A percentile compares a stretch with the other conserved stretches of the same genome.
Conservation (phyloP, 345 rosid genomes). For the Aegle marmelos region DNA sequence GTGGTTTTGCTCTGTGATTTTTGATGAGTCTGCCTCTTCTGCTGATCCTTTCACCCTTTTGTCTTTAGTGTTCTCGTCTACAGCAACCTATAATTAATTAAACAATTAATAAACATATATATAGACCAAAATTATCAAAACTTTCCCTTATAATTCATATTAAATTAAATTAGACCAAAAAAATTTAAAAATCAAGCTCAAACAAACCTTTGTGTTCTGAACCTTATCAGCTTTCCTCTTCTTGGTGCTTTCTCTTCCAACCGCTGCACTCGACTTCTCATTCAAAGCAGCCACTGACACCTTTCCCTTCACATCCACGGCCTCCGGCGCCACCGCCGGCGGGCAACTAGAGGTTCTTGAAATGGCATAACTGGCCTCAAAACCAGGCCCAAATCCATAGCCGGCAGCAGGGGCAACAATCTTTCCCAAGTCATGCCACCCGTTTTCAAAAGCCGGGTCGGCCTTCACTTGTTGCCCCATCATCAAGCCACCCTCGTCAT, state of each 20-base stretch:
- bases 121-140: too few species aligned
- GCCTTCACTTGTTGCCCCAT: conserved; percentile 30
- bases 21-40: conserved; percentile 64
- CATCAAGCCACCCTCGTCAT: conserved; percentile 20
- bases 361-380: conserved; percentile 29
- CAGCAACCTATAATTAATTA: conserved; percentile 30
- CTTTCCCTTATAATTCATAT: too few species aligned
- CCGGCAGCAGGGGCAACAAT: conserved; percentile 12
- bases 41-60: conserved; percentile 35
- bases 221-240: conserved; percentile 55
- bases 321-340: conserved; percentile 25
- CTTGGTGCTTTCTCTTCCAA: conserved; percentile 49
- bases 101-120: too few species aligned
- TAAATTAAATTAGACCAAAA: too few species aligned
- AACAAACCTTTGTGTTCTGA: conserved; percentile 36
- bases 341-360: conserved; percentile 50
- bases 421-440: conserved; percentile 33
- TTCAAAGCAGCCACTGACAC: conserved; percentile 18
- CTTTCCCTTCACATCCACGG: conserved; percentile 20
- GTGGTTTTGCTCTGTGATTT: conserved; percentile 46
- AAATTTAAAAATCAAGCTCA: not conserved
- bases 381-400: conserved; percentile 28
- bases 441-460: conserved; percentile 42
- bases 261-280: conserved; percentile 28
- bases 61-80: conserved; percentile 34